phyloP scores from a whole-genome alignment of 352 stramenopile genomes.

The Pythium inflatum region DNA sequence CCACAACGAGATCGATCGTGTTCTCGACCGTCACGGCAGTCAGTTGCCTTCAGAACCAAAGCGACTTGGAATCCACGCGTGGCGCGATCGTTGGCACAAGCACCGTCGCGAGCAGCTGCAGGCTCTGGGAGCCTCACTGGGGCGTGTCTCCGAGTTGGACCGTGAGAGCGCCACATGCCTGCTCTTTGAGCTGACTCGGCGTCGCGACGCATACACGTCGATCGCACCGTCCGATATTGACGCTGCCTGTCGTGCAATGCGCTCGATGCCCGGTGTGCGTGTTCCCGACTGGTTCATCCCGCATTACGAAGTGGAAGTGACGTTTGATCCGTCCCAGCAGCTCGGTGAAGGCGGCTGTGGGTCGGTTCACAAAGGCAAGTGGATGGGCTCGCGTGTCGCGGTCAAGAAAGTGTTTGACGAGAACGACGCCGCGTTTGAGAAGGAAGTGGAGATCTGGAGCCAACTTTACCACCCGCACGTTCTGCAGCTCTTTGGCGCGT shows the following conservation, averaged over 20 bases:
- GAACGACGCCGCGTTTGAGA: slow-evolving; percentile 33
- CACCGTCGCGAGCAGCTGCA: neutral
- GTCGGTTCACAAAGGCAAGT: slow-evolving; percentile 37
- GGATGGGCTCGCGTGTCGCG: slow-evolving; percentile 39
- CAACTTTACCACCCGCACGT: slow-evolving; percentile 43
- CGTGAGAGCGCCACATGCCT: slow-evolving; percentile 5
- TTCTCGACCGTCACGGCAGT: neutral
- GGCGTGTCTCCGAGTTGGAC: neutral
- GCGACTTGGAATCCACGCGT: neutral
- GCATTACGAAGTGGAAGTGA: slow-evolving; percentile 25
- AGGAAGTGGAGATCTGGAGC: slow-evolving; percentile 43
- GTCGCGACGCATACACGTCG: neutral
- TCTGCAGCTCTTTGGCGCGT: slow-evolving; percentile 45
- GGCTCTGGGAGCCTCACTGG: neutral
- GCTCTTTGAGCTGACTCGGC: slow-evolving; percentile 18
- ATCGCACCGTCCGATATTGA: neutral
- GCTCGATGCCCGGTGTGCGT: neutral
- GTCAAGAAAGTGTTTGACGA: slow-evolving; percentile 40
- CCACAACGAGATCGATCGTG: slow-evolving; percentile 19
- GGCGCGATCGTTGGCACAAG: slow-evolving; percentile 4
- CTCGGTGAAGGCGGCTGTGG: no score
- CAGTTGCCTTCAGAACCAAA: neutral
- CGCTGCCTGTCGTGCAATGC: neutral
- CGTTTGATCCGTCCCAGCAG: neutral
- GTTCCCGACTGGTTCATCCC: slow-evolving; percentile 30